Conservation (phyloP, 2,329 filamentous ascomycete genomes). For the Magnaporthales sp. region DNA sequence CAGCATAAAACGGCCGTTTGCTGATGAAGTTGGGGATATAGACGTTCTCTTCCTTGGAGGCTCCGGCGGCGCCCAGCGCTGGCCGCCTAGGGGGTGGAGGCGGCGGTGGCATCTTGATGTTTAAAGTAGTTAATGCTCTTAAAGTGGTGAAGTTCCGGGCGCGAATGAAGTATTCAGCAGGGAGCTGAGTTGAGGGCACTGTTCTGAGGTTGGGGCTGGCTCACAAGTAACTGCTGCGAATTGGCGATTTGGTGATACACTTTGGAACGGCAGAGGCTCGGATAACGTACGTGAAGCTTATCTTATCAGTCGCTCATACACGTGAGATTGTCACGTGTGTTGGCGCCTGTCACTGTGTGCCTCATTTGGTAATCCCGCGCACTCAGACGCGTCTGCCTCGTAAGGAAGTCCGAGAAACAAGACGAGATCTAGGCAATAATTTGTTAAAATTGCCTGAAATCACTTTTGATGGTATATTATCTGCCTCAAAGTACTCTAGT, state of each 20-base stretch:
- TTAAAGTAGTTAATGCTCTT: not conserved
- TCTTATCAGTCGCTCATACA: not conserved
- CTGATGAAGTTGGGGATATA: conserved; percentile 98
- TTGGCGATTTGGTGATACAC: not conserved
- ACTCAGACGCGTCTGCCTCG: not conserved
- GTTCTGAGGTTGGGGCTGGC: not conserved
- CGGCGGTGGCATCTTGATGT: not conserved
- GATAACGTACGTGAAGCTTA: not conserved
- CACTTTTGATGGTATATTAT: not conserved
- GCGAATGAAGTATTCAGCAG: not conserved
- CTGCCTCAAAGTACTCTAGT: not conserved
- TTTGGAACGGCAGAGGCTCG: not conserved
- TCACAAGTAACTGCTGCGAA: not conserved
- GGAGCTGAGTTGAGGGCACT: not conserved
- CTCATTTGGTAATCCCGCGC: not conserved
- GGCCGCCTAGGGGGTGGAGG: conserved; percentile 4
- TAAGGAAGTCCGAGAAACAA: not conserved
- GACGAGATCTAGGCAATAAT: not conserved
- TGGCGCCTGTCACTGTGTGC: not conserved
- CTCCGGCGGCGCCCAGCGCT: not conserved
- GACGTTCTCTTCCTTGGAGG: conserved; percentile 79
- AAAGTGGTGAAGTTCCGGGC: not conserved
- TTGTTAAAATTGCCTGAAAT: not conserved
- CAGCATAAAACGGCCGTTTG: conserved; percentile 93
- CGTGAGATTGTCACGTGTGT: not conserved